These are phyloP conservation scores for Curvularia sp. DNA, from an alignment of 2,329 filamentous ascomycete species.

Conservation along the genomic window DNA sequence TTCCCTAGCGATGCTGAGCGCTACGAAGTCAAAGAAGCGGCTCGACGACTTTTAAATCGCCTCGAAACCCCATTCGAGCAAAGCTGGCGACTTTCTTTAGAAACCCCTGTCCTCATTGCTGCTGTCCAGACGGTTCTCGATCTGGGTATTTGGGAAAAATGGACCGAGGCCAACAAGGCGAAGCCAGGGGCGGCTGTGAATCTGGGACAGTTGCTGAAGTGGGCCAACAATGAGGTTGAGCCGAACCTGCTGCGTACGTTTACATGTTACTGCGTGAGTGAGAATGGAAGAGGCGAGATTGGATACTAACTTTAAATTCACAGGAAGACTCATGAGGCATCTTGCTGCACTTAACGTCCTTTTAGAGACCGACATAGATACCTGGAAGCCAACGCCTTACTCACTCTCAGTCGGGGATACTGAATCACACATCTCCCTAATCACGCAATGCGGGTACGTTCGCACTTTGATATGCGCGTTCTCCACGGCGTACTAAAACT, in stretches of 20 bases:
- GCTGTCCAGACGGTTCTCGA: constrained; percentile 7
- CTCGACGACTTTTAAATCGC: constrained; percentile 3
- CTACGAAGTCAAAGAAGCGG: constrained; percentile 13
- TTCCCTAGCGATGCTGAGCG: constrained; percentile 5
- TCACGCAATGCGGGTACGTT: constrained; percentile 10
- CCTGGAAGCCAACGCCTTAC: constrained; percentile 14
- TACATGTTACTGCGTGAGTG: too few relatives aligned
- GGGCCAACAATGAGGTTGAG: constrained; percentile 7
- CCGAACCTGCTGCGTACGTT: constrained; percentile 6
- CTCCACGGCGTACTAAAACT: background rate
- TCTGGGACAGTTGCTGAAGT: constrained; percentile 5
- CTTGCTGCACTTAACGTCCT: constrained; percentile 12
- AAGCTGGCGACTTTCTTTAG: constrained; percentile 9
- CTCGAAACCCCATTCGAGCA: constrained; percentile 14
- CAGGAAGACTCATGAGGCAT: constrained; percentile 6
- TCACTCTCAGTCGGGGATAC: constrained; percentile 12
- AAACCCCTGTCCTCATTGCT: constrained; percentile 9
- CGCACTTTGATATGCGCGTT: background rate
- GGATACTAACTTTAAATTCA: background rate
- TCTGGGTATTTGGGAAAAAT: constrained; percentile 11
- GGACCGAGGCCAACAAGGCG: constrained; percentile 7
- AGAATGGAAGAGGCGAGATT: too few relatives aligned
- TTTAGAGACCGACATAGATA: constrained; percentile 6
- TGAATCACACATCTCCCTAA: constrained; percentile 8
- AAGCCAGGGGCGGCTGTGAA: constrained; percentile 4